These are phyloP conservation scores for Mycosphaerella sp. DNA, from an alignment of 2,329 filamentous ascomycete species.

Conservation along the genomic window DNA sequence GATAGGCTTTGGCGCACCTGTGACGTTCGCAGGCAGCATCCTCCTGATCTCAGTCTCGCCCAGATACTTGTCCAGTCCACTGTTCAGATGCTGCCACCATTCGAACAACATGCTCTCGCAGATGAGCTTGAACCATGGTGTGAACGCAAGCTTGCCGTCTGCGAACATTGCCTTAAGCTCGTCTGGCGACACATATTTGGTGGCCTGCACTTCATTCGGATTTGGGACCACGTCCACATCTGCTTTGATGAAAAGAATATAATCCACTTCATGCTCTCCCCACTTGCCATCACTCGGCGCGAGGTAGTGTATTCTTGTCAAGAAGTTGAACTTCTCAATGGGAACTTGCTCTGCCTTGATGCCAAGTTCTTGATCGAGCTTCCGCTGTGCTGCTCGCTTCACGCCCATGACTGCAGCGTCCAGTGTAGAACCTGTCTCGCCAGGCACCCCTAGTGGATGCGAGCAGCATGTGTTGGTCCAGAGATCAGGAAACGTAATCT, in stretches of 20 bases:
- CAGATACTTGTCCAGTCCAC: conserved; percentile 74
- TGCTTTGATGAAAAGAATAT: conserved; percentile 96
- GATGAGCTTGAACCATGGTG: conserved; percentile 99
- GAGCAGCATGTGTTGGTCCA: conserved; percentile 99
- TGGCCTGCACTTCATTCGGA: conserved; percentile 81
- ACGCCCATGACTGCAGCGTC: conserved; percentile 75
- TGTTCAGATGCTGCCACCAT: conserved; percentile 87
- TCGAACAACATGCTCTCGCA: conserved; percentile 96
- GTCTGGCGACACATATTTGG: conserved; percentile 73
- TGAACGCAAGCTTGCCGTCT: conserved; percentile 76
- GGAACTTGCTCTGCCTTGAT: conserved; percentile 87
- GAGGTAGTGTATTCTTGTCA: conserved; percentile 97
- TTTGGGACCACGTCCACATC: conserved; percentile 78
- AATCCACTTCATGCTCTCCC: conserved; percentile 99
- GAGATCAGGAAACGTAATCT: conserved; percentile 99
- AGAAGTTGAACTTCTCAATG: conserved; percentile 82
- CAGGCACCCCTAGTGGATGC: conserved; percentile 84
- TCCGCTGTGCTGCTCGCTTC: conserved; percentile 85
- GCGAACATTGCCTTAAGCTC: conserved; percentile 80
- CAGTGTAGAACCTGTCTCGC: conserved; percentile 80
- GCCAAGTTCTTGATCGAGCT: conserved; percentile 89
- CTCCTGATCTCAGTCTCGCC: conserved; percentile 82
- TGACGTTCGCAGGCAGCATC: conserved; percentile 48
- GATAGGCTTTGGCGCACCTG: not conserved
- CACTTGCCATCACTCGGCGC: conserved; percentile 95